phyloP scores from a whole-genome alignment of 2,329 filamentous ascomycete genomes.

The Colletotrichum higginsianum region DNA sequence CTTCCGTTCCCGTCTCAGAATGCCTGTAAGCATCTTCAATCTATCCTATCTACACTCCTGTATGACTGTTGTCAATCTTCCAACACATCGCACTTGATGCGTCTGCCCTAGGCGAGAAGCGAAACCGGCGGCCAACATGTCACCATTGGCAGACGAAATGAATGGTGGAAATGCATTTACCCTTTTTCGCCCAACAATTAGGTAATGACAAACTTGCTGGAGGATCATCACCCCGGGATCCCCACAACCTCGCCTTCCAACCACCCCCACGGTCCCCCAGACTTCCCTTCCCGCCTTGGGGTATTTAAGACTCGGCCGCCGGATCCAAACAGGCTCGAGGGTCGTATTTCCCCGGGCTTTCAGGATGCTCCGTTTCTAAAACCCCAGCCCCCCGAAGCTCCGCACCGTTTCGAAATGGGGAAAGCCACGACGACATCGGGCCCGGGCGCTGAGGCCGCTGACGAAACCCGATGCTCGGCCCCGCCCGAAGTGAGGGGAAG shows the following conservation, averaged over 20 bases:
- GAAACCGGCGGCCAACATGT: not conserved
- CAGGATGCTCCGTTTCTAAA: not conserved
- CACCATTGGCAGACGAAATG: not conserved
- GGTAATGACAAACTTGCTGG: constrained; percentile 22
- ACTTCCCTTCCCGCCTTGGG: not conserved
- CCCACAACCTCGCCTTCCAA: constrained; percentile 11
- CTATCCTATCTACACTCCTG: too few relatives aligned
- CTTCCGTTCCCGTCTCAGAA: too few relatives aligned
- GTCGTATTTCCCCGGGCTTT: not conserved
- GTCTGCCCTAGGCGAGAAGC: not conserved
- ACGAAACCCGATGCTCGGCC: not conserved
- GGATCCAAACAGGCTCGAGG: not conserved
- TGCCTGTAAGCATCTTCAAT: too few relatives aligned
- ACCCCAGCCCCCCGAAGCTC: not conserved
- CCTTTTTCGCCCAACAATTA: constrained; percentile 26
- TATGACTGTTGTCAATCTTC: too few relatives aligned
- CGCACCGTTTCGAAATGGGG: constrained; percentile 11
- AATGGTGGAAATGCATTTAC: constrained; percentile 40
- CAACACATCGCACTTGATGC: not conserved
- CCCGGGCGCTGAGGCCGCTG: not conserved
- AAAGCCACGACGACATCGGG: not conserved
- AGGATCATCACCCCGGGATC: constrained; percentile 19
- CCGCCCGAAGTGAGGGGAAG: not conserved
- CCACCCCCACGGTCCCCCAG: constrained; percentile 2
- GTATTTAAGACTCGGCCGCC: constrained; percentile 21